These are phyloP conservation scores for Leccinum incarnatum DNA, from an alignment of 768 basidiomycete genomes.

Conservation along the genomic window DNA sequence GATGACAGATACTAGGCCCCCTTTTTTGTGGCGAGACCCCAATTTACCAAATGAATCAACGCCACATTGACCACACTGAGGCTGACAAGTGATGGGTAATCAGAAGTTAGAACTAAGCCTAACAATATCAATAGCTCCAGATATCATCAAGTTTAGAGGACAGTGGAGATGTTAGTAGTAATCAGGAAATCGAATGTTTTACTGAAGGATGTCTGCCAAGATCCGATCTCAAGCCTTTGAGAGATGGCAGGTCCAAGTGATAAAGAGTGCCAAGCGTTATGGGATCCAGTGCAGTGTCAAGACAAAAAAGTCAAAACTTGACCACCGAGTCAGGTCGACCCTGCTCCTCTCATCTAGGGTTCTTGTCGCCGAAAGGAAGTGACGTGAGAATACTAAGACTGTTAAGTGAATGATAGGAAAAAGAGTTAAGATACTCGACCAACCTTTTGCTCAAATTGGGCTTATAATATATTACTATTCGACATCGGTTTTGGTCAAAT, in stretches of 20 bases:
- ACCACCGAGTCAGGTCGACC: slow-evolving; percentile 51
- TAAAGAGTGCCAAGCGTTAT: slow-evolving; percentile 52
- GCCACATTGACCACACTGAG: too few relatives aligned
- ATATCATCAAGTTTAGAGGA: slow-evolving; percentile 46
- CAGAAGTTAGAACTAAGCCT: background rate
- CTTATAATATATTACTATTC: slow-evolving; percentile 12
- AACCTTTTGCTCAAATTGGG: slow-evolving; percentile 24
- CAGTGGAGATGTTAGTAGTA: slow-evolving; percentile 40
- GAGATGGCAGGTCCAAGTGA: slow-evolving; percentile 36
- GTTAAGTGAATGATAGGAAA: background rate
- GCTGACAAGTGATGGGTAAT: too few relatives aligned
- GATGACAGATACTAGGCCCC: too few relatives aligned
- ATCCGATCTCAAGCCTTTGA: slow-evolving; percentile 38
- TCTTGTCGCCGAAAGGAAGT: slow-evolving; percentile 47
- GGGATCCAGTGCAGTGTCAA: slow-evolving; percentile 34
- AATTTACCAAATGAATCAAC: too few relatives aligned
- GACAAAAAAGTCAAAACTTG: slow-evolving; percentile 40
- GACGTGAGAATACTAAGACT: slow-evolving; percentile 11
- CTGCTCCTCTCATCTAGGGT: slow-evolving; percentile 42
- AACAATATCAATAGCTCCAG: slow-evolving; percentile 36
- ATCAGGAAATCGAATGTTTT: slow-evolving; percentile 50
- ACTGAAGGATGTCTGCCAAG: slow-evolving; percentile 40
- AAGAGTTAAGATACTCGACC: background rate
- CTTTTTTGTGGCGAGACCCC: too few relatives aligned
- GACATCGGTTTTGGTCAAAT: slow-evolving; percentile 21